These are phyloP conservation scores for Candida silvatica DNA, from an alignment of 805 yeast genomes.

Conservation along the genomic window DNA sequence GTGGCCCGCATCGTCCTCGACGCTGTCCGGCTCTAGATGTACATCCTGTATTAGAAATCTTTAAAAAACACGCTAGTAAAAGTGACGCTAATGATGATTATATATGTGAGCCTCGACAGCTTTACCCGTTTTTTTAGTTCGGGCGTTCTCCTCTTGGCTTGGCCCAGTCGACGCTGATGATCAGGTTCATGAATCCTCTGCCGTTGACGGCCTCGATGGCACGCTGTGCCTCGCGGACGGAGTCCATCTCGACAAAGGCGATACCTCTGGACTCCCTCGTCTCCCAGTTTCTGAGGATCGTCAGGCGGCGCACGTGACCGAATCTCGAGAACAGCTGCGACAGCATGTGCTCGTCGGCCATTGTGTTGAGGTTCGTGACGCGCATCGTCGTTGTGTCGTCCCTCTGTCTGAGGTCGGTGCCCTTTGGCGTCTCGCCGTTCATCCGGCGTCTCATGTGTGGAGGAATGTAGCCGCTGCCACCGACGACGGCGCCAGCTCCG, in stretches of 20 bases:
- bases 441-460: slow-evolving; percentile 43
- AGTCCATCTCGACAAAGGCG: slow-evolving; percentile 81
- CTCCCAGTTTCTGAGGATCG: slow-evolving; percentile 81
- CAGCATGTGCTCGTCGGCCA: slow-evolving; percentile 74
- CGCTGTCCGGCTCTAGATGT: too few species aligned
- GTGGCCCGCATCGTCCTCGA: slow-evolving; percentile 16
- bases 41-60: too few species aligned
- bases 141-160: slow-evolving; percentile 27
- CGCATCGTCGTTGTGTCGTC: slow-evolving; percentile 86
- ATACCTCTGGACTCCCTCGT: slow-evolving; percentile 94
- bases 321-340: slow-evolving; percentile 63
- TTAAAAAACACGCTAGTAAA: too few species aligned
- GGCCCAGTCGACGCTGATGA: slow-evolving; percentile 58
- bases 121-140: too few species aligned
- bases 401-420: slow-evolving; percentile 34
- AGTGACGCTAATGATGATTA: too few species aligned
- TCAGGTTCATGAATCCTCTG: slow-evolving; percentile 86
- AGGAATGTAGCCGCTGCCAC: slow-evolving; percentile 43
- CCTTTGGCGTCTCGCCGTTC: slow-evolving; percentile 25
- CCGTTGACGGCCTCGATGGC: slow-evolving; percentile 79
- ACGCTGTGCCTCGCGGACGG: slow-evolving; percentile 58
- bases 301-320: slow-evolving; percentile 67
- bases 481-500: slow-evolving; percentile 16
- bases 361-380: slow-evolving; percentile 82
- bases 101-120: too few species aligned